Conservation (phyloP, 148 eudicot species). For the Polygonum aviculare region DNA sequence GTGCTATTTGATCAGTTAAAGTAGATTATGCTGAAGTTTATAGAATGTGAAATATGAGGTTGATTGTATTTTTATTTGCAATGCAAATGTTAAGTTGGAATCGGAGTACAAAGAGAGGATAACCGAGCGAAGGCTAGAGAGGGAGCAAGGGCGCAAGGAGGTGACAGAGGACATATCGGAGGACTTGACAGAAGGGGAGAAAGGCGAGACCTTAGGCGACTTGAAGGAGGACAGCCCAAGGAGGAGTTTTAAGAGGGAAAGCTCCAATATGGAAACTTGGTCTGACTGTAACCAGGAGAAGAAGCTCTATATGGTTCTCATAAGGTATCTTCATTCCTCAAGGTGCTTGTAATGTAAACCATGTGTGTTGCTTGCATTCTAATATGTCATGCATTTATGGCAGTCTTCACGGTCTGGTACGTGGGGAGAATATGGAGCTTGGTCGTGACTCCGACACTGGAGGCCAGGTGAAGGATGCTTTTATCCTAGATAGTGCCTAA, state of each 20-base stretch:
- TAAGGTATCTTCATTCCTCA: slow-evolving; percentile 31
- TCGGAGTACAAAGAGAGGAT: slow-evolving; percentile 54
- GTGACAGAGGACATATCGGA: slow-evolving; percentile 64
- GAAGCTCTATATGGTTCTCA: slow-evolving; percentile 60
- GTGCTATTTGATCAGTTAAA: too few relatives aligned
- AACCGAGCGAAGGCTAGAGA: slow-evolving; percentile 42
- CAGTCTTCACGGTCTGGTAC: slow-evolving; percentile 77
- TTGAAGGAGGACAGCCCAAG: slow-evolving; percentile 34
- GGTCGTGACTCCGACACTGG: slow-evolving; percentile 84
- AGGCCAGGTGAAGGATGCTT: slow-evolving; percentile 40
- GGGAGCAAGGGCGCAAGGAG: slow-evolving; percentile 57
- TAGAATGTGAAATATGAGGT: neutral
- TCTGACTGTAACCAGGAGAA: slow-evolving; percentile 57
- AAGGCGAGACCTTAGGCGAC: slow-evolving; percentile 43
- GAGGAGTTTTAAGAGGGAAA: slow-evolving; percentile 32
- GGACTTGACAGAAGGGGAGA: slow-evolving; percentile 63
- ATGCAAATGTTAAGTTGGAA: slow-evolving; percentile 36
- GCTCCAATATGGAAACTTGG: slow-evolving; percentile 44
- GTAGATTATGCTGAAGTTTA: too few relatives aligned
- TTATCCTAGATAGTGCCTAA: too few relatives aligned
- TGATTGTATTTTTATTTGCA: neutral
- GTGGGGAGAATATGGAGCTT: slow-evolving; percentile 80
- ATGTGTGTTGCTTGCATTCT: neutral
- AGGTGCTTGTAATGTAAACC: neutral
- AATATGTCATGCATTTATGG: neutral